A percentile compares a stretch with the other conserved stretches of the same genome.
Evolutionary conservation across 2,329 filamentous ascomycete genomes (phyloP).

Genomic region (Colletotrichum truncatum): DNA sequence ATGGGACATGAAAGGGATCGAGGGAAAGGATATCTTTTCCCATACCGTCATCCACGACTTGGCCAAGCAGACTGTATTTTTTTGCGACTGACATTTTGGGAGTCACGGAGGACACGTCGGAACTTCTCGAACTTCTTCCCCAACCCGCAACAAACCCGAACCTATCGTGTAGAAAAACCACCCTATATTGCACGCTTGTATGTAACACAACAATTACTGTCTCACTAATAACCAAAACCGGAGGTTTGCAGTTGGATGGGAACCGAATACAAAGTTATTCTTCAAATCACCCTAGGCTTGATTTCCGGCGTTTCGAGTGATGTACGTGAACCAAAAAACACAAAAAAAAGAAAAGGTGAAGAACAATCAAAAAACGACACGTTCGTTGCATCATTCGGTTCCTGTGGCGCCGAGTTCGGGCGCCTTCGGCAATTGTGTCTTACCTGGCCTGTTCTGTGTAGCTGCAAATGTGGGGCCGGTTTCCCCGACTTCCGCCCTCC

Average conservation of each 20-base stretch:
- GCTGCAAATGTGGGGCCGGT: background rate
- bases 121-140: background rate
- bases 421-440: conserved; percentile 4
- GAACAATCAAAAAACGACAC: background rate
- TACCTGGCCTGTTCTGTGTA: background rate
- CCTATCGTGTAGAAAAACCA: conserved; percentile 25
- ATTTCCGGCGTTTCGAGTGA: no score
- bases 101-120: background rate
- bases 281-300: background rate
- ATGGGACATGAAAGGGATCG: conserved; percentile 30
- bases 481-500: background rate
- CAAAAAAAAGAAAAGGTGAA: background rate
- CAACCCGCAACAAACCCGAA: background rate
- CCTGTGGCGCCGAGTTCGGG: conserved; percentile 4
- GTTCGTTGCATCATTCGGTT: background rate
- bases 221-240: conserved; percentile 30
- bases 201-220: conserved; percentile 28
- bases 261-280: conserved; percentile 1
- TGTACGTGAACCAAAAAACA: background rate
- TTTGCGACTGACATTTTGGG: conserved; percentile 8
- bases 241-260: conserved; percentile 29
- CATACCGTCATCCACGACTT: conserved; percentile 3
- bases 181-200: conserved; percentile 24
- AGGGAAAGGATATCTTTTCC: conserved; percentile 3
- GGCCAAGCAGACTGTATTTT: conserved; percentile 10